A percentile compares a stretch with the other conserved stretches of the same genome.
Conservation (phyloP, 139 green algal genomes). For the Yamagishiella unicocca region DNA sequence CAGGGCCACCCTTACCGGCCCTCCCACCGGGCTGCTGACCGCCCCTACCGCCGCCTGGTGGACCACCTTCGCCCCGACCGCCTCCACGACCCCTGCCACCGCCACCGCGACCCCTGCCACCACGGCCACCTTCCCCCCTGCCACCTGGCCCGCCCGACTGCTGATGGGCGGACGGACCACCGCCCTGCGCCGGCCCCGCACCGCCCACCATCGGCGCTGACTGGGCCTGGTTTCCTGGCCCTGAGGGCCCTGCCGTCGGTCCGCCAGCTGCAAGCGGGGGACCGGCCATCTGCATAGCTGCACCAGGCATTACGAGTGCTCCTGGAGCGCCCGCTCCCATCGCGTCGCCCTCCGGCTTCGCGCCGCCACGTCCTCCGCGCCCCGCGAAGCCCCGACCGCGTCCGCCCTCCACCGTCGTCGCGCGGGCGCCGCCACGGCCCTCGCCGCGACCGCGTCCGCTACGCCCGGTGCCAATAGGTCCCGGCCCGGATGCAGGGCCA, state of each 20-base stretch:
- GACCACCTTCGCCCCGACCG: neutral
- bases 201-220: neutral
- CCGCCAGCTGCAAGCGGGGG: neutral
- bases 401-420: slow-evolving; percentile 20
- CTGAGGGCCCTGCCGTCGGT: neutral
- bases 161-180: neutral
- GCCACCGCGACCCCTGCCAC: slow-evolving; percentile 8
- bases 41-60: neutral
- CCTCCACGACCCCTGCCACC: neutral
- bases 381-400: slow-evolving; percentile 35
- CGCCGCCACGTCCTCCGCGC: slow-evolving; percentile 9
- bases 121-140: neutral
- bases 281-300: neutral
- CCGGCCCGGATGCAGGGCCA: neutral
- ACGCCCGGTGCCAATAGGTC: neutral
- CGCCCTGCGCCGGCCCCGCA: neutral
- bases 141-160: neutral
- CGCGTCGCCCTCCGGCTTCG: neutral
- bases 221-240: neutral
- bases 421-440: neutral
- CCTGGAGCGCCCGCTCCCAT: neutral
- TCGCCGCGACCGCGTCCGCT: slow-evolving; percentile 6
- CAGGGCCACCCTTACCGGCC: neutral
- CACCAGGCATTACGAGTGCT: neutral
- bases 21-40: neutral